These are phyloP conservation scores for Coprinopsis cinerea DNA, from an alignment of 768 basidiomycete genomes.

Conservation along the genomic window DNA sequence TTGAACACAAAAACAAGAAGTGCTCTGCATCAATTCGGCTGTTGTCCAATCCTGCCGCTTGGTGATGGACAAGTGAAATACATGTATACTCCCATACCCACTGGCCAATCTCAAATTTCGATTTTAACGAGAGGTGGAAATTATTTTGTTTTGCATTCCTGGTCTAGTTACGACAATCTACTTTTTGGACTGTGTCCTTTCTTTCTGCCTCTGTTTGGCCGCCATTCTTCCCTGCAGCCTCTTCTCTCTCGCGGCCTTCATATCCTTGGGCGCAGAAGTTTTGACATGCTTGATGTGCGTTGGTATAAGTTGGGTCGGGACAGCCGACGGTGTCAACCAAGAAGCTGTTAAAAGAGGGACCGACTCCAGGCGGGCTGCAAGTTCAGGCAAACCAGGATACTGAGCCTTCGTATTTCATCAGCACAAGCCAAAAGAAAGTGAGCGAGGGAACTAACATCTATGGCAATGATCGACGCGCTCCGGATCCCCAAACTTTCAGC, in stretches of 20 bases:
- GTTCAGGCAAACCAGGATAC: slow-evolving; percentile 36
- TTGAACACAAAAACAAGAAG: no score
- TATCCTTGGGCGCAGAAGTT: slow-evolving; percentile 75
- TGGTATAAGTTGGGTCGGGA: slow-evolving; percentile 37
- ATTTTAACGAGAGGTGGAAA: no score
- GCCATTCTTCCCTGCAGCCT: slow-evolving; percentile 44
- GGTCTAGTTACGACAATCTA: neutral
- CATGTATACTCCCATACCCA: no score
- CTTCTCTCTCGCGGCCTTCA: slow-evolving; percentile 60
- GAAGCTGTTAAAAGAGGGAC: slow-evolving; percentile 56
- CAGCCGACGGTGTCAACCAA: slow-evolving; percentile 44
- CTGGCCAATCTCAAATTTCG: no score
- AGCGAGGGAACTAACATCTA: slow-evolving; percentile 47
- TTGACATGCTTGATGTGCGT: slow-evolving; percentile 79
- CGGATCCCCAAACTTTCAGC: slow-evolving; percentile 60
- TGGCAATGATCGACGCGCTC: slow-evolving; percentile 57
- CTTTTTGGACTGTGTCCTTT: slow-evolving; percentile 11
- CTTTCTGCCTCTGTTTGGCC: slow-evolving; percentile 34
- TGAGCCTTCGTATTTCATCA: slow-evolving; percentile 14
- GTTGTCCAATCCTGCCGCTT: no score
- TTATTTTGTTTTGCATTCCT: neutral
- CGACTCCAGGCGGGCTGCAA: slow-evolving; percentile 34
- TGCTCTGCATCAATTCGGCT: no score
- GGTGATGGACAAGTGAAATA: no score
- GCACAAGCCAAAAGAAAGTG: neutral